These are phyloP conservation scores for Rubia occidens DNA, from an alignment of 305 asterid genomes.

Conservation along the genomic window DNA sequence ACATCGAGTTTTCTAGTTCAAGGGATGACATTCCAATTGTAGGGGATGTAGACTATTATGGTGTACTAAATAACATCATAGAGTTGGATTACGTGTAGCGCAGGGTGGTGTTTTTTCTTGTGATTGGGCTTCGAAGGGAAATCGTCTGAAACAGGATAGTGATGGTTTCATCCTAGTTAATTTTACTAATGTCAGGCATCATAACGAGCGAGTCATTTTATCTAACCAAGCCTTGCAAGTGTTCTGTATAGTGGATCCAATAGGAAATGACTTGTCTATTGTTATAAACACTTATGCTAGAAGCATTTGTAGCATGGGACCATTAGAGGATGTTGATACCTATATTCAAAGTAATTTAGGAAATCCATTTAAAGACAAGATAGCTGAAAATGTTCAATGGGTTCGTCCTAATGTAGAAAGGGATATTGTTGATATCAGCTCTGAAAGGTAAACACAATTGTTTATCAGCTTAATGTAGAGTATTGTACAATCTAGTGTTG, in stretches of 20 bases:
- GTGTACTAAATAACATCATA: not conserved
- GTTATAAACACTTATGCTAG: not conserved
- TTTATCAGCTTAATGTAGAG: too few relatives aligned
- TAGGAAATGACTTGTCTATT: not conserved
- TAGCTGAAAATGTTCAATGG: too few relatives aligned
- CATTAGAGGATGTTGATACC: not conserved
- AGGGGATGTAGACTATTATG: not conserved
- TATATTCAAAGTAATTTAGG: too few relatives aligned
- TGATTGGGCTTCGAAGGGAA: conserved; percentile 1
- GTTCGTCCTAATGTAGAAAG: too few relatives aligned
- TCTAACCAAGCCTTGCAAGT: not conserved
- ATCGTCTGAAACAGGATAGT: not conserved
- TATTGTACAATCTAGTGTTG: too few relatives aligned
- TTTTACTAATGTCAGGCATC: not conserved
- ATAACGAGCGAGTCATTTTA: not conserved
- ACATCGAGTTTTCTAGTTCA: not conserved
- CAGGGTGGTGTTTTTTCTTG: not conserved
- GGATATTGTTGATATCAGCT: too few relatives aligned
- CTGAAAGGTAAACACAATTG: too few relatives aligned
- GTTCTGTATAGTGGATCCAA: not conserved
- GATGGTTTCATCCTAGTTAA: not conserved
- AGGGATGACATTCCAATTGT: not conserved
- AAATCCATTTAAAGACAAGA: too few relatives aligned
- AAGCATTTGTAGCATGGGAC: too few relatives aligned
- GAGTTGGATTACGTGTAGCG: not conserved